phyloP scores from a whole-genome alignment of 1,139 yeast species.

The Scheffersomyces stambukii region DNA sequence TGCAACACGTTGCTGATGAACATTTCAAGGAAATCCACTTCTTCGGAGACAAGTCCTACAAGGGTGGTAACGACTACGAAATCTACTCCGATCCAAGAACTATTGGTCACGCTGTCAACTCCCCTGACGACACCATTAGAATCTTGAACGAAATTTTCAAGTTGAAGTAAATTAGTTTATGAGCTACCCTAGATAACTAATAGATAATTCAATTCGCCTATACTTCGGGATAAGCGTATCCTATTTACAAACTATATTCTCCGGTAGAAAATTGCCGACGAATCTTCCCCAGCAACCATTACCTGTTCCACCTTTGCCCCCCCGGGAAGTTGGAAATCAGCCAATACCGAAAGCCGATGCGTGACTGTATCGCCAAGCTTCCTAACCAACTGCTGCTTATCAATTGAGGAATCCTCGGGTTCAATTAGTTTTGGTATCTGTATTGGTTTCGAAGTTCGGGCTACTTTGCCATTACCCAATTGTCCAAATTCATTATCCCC shows the following conservation, averaged over 20 bases:
- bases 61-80: constrained; percentile 99
- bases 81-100: constrained; percentile 89
- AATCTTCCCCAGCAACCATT: constrained; percentile 57
- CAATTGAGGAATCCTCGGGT: constrained; percentile 38
- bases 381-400: constrained; percentile 18
- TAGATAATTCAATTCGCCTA: not conserved
- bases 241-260: constrained; percentile 8
- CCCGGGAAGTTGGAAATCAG: constrained; percentile 19
- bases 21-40: constrained; percentile 87
- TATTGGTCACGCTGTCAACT: constrained; percentile 87
- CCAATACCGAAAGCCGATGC: constrained; percentile 44
- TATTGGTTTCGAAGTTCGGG: constrained; percentile 55
- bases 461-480: constrained; percentile 74
- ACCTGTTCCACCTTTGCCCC: constrained; percentile 44
- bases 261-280: constrained; percentile 62
- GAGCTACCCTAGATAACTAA: not conserved
- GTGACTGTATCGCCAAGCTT: constrained; percentile 31
- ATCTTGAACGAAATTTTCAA: constrained; percentile 80
- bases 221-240: not conserved
- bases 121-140: constrained; percentile 83
- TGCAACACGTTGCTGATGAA: constrained; percentile 85
- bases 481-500: constrained; percentile 85
- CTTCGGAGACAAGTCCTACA: constrained; percentile 96
- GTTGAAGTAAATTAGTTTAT: constrained; percentile 18
- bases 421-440: constrained; percentile 55